phyloP scores from a whole-genome alignment of 106 monocot species.

The Dendrobium nobile region DNA sequence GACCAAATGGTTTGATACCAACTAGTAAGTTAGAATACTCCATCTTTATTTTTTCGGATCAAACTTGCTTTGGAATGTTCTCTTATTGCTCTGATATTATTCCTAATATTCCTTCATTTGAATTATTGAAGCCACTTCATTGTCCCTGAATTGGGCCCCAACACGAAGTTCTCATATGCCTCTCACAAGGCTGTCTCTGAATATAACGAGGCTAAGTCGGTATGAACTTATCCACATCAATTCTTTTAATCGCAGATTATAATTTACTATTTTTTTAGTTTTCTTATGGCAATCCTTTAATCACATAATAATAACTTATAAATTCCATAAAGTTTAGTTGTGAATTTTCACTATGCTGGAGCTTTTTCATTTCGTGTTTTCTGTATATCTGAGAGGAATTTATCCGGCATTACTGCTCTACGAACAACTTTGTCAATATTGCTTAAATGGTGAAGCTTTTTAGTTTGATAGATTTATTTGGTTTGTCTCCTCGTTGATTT shows the following conservation, averaged over 20 bases:
- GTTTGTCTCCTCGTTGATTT: background rate
- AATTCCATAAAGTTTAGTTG: too few species aligned
- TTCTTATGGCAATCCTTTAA: too few species aligned
- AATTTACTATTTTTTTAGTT: background rate
- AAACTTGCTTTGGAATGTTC: background rate
- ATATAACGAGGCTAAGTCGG: slow-evolving; percentile 90
- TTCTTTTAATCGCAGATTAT: background rate
- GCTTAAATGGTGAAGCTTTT: background rate
- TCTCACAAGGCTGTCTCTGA: slow-evolving; percentile 93
- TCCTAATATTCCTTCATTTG: background rate
- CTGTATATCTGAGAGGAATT: background rate
- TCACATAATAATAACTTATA: too few species aligned
- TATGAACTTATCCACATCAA: slow-evolving; percentile 12
- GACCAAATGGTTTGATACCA: slow-evolving; percentile 99
- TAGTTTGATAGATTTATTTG: background rate
- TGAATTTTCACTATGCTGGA: background rate
- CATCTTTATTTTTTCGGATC: background rate
- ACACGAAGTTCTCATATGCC: slow-evolving; percentile 78
- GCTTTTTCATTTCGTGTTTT: background rate
- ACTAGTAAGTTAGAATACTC: slow-evolving; percentile 64
- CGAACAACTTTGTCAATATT: background rate
- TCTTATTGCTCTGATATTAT: background rate
- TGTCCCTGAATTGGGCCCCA: slow-evolving; percentile 86
- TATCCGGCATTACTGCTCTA: background rate
- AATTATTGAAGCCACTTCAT: slow-evolving; percentile 50